Conservation (phyloP, 2,329 filamentous ascomycete species). For the Fusarium nygamai region DNA sequence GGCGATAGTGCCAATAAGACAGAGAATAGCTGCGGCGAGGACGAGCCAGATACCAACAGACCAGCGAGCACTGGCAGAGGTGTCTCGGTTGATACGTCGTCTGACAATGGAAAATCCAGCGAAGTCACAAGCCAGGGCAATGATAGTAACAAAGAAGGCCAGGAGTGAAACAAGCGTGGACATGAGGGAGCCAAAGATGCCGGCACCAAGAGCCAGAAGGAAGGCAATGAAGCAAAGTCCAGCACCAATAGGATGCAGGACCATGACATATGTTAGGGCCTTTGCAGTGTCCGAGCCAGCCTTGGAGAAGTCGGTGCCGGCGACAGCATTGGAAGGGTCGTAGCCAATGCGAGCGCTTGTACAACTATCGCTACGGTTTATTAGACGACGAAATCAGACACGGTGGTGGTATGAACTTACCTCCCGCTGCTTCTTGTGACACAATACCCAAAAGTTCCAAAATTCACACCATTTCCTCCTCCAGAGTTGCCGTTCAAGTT, state of each 20-base stretch:
- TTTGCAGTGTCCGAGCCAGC: slow-evolving; percentile 57
- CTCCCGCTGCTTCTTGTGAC: slow-evolving; percentile 42
- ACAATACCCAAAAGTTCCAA: slow-evolving; percentile 72
- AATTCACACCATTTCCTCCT: slow-evolving; percentile 57
- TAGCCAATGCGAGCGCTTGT: slow-evolving; percentile 63
- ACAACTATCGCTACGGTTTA: slow-evolving; percentile 56
- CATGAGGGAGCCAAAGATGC: slow-evolving; percentile 62
- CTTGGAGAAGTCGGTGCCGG: slow-evolving; percentile 52
- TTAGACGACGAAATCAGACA: slow-evolving; percentile 11
- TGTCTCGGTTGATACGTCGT: slow-evolving; percentile 61
- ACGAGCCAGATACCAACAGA: slow-evolving; percentile 67
- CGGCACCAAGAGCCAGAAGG: slow-evolving; percentile 62
- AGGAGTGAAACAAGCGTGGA: slow-evolving; percentile 61
- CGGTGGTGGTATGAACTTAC: slow-evolving; percentile 13
- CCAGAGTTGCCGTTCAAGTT: slow-evolving; percentile 52
- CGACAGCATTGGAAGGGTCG: slow-evolving; percentile 59
- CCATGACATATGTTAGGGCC: slow-evolving; percentile 66
- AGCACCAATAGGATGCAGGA: slow-evolving; percentile 70
- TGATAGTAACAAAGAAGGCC: slow-evolving; percentile 60
- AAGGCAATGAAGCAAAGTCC: slow-evolving; percentile 68
- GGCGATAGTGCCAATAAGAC: slow-evolving; percentile 64
- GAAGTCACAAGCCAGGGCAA: slow-evolving; percentile 66
- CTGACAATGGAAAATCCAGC: slow-evolving; percentile 64
- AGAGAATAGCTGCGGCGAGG: slow-evolving; percentile 64
- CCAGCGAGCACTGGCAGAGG: slow-evolving; percentile 58